Evolutionary conservation across 768 basidiomycete genomes (phyloP).

Genomic region (Suillus subluteus): DNA sequence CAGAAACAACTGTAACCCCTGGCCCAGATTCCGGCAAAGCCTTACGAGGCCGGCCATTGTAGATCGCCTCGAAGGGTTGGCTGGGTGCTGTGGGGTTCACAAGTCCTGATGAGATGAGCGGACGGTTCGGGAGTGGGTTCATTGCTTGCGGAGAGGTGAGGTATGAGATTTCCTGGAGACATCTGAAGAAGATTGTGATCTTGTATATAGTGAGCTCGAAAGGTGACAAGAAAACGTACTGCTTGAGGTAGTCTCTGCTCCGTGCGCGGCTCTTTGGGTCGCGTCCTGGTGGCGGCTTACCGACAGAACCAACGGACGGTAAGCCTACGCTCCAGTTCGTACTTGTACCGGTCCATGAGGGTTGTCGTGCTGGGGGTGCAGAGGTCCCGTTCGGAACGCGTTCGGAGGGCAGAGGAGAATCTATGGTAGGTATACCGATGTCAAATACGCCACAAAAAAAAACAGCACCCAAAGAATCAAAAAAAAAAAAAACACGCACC

Average conservation of each 20-base stretch:
- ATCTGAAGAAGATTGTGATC: conserved; percentile 49
- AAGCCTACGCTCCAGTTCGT: conserved; percentile 37
- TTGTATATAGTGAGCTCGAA: conserved; percentile 17
- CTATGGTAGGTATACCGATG: conserved; percentile 37
- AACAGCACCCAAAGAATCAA: conserved; percentile 13
- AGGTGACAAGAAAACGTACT: conserved; percentile 53
- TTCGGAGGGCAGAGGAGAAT: conserved; percentile 74
- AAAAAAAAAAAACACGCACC: conserved; percentile 50
- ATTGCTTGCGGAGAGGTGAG: conserved; percentile 96
- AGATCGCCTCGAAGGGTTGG: conserved; percentile 70
- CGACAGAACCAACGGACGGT: conserved; percentile 50
- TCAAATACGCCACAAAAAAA: conserved; percentile 17
- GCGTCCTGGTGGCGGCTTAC: conserved; percentile 77
- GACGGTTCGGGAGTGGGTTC: conserved; percentile 92
- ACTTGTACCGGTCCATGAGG: conserved; percentile 59
- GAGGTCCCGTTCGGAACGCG: conserved; percentile 66
- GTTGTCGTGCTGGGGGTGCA: conserved; percentile 50
- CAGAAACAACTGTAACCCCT: conserved; percentile 32
- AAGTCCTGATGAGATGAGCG: conserved; percentile 48
- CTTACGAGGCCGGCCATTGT: conserved; percentile 82
- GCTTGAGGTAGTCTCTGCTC: conserved; percentile 96
- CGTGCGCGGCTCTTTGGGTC: conserved; percentile 96
- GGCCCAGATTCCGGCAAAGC: conserved; percentile 62
- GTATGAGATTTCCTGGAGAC: conserved; percentile 97
- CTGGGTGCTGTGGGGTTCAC: conserved; percentile 20